Evolutionary conservation across 805 yeast genomes (phyloP), one percentile per base, ranked within the genome.

Genomic region (Soucietia sequanensis): DNA sequence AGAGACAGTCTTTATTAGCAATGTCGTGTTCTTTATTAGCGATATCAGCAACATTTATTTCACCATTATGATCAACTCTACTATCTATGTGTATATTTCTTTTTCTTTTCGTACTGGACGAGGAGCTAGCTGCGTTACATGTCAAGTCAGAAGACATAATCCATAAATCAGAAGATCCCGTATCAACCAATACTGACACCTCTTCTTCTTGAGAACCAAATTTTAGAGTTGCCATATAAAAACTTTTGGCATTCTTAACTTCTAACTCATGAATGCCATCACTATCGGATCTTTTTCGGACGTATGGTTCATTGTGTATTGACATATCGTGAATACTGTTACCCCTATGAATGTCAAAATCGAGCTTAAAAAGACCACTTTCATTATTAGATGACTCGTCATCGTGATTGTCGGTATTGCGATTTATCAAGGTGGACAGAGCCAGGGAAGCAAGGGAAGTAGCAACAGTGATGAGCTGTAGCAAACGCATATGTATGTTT

Each of bases 141-240:
- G 27, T 30, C 4, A 58, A 48, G 26, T 62, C 58, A 30, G 47
- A 52, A 14, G 63, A 43, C 65, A 62, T 62, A 24, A 67, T 52
- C 72, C 72, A 67, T 35, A 67, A 52, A 43, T 67, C 72, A 7
- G 69, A 60, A 5, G 70, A 62, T 3, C 71, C 72, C 17, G 71
- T 67, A 43, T 65, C 71, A 8, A 67, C 56, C 42, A 62, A 50
- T 2, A 65, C 67, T 7, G 52, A 47, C 8, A 52, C 54, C 21
- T 44, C 30, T 17, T 63, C 58, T 27, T 41, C 31, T 27, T 53
- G 44, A 7, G 62, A 54, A 8, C 72, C 71, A n/a, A 62, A 41
- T 20, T 43, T 30, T 29, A 62, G 40, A 7, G 44, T 36, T 3
- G 57, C 48, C 50, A 56, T 37, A 39, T 62, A 62, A 38, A 58